These are phyloP conservation scores for Oidium heveae DNA, from an alignment of 2,329 filamentous ascomycete species.

Conservation along the genomic window DNA sequence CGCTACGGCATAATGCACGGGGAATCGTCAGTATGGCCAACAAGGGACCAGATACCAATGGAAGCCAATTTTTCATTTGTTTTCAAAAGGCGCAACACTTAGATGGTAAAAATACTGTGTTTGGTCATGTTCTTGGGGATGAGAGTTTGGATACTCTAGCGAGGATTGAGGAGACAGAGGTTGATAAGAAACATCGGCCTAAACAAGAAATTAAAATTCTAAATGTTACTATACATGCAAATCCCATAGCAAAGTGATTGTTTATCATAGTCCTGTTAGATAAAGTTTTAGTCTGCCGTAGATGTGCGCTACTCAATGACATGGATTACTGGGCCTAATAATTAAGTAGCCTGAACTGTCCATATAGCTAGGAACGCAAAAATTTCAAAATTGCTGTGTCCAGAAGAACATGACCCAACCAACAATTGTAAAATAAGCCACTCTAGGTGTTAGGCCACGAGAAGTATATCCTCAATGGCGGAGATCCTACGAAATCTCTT, in stretches of 20 bases:
- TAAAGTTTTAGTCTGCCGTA: too few relatives aligned
- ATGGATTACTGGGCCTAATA: too few relatives aligned
- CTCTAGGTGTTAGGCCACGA: too few relatives aligned
- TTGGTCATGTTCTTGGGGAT: conserved; percentile 47
- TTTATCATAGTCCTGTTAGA: too few relatives aligned
- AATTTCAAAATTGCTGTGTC: too few relatives aligned
- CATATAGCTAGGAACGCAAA: background rate
- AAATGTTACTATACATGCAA: conserved; percentile 50
- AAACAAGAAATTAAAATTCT: conserved; percentile 41
- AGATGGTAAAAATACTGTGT: conserved; percentile 65
- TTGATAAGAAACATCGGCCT: conserved; percentile 58
- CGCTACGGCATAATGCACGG: conserved; percentile 39
- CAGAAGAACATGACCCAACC: too few relatives aligned
- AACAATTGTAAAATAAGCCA: too few relatives aligned
- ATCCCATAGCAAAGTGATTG: conserved; percentile 39
- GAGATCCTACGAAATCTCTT: conserved; percentile 30
- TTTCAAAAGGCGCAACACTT: conserved; percentile 57
- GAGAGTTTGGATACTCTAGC: conserved; percentile 38
- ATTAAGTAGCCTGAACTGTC: background rate
- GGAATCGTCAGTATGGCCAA: conserved; percentile 60
- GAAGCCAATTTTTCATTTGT: conserved; percentile 59
- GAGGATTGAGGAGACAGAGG: conserved; percentile 42
- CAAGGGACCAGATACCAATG: conserved; percentile 48
- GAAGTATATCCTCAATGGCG: conserved; percentile 9
- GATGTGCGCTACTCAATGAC: too few relatives aligned